These are phyloP conservation scores for Penicillium crystallinum DNA, from an alignment of 495 filamentous ascomycete species.

Conservation along the genomic window DNA sequence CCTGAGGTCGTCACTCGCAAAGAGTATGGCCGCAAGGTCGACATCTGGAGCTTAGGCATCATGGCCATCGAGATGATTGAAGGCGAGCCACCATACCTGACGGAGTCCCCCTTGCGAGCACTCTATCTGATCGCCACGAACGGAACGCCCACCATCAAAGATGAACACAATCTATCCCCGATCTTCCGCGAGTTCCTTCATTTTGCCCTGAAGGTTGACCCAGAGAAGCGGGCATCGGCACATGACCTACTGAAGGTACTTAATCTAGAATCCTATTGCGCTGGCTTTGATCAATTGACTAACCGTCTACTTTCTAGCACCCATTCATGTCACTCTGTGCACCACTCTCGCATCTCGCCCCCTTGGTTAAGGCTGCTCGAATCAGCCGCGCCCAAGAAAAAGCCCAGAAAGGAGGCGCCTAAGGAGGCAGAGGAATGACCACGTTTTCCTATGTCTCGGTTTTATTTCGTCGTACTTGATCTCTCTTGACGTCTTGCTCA, in stretches of 20 bases:
- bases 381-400: constrained; percentile 80
- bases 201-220: constrained; percentile 89
- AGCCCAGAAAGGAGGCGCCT: constrained; percentile 53
- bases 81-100: constrained; percentile 94
- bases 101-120: constrained; percentile 87
- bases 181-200: constrained; percentile 87
- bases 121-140: constrained; percentile 97
- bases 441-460: constrained; percentile 13
- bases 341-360: constrained; percentile 68
- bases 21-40: constrained; percentile 96
- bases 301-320: constrained; percentile 55
- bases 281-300: constrained; percentile 14
- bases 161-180: constrained; percentile 73
- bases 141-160: constrained; percentile 91
- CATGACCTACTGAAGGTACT: constrained; percentile 86
- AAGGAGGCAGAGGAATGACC: constrained; percentile 37
- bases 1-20: constrained; percentile 96
- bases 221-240: constrained; percentile 91
- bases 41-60: constrained; percentile 97
- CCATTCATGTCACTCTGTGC: constrained; percentile 78
- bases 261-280: constrained; percentile 9
- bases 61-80: constrained; percentile 99
- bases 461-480: constrained; percentile 21
- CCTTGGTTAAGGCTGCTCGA: constrained; percentile 81
- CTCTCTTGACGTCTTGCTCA: constrained; percentile 34